Conservation (phyloP, 495 filamentous ascomycete genomes). For the Aspergillus bridgeri region DNA sequence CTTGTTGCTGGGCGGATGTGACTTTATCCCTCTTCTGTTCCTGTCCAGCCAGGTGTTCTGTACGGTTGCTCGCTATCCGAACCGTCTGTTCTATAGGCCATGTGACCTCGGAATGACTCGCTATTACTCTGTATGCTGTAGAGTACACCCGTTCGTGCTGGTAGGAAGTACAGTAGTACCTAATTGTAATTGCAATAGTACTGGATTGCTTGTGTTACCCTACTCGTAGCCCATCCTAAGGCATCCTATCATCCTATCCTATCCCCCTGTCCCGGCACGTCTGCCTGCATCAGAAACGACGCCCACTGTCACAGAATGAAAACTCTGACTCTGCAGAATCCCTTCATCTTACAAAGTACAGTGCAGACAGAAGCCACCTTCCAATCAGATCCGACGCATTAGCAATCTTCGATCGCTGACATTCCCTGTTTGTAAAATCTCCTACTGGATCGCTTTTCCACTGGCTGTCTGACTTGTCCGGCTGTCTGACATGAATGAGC, state of each 20-base stretch:
- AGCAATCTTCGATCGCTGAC: neutral
- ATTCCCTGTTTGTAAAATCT: neutral
- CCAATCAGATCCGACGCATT: neutral
- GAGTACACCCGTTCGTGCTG: too few relatives aligned
- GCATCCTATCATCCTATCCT: neutral
- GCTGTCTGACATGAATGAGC: neutral
- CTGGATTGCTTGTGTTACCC: neutral
- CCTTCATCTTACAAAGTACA: neutral
- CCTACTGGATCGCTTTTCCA: neutral
- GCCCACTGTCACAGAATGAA: neutral
- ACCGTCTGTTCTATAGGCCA: neutral
- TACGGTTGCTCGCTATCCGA: too few relatives aligned
- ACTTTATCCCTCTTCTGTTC: neutral
- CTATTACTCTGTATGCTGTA: too few relatives aligned
- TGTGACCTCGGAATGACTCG: too few relatives aligned
- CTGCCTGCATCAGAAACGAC: neutral
- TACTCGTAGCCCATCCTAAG: too few relatives aligned
- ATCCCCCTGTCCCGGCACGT: neutral
- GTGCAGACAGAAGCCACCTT: neutral
- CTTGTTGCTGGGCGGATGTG: neutral
- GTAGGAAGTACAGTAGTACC: too few relatives aligned
- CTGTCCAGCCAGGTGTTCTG: too few relatives aligned
- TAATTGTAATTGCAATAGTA: neutral
- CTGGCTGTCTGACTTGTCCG: neutral
- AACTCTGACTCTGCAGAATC: neutral